These are phyloP conservation scores for Tirmania nivea DNA, from an alignment of 495 filamentous ascomycete genomes.

Conservation along the genomic window DNA sequence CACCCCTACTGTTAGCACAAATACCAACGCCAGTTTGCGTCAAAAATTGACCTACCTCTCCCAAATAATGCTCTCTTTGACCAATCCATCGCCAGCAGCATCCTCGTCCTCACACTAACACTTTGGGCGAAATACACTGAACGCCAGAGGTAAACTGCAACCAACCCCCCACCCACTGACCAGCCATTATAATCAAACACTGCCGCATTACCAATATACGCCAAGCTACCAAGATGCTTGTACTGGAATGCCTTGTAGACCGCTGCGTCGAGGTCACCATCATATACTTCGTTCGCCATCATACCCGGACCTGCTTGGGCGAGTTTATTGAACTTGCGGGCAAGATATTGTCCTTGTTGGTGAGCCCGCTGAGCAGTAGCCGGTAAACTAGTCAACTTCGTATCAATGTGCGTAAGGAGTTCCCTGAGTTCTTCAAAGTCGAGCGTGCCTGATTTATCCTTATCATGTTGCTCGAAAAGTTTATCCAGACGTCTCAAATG, in stretches of 20 bases:
- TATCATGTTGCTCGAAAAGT: conserved; percentile 80
- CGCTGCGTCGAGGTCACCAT: conserved; percentile 81
- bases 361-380: conserved; percentile 93
- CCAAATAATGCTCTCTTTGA: conserved; percentile 85
- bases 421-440: conserved; percentile 83
- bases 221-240: conserved; percentile 71
- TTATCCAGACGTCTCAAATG: conserved; percentile 76
- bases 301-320: conserved; percentile 60
- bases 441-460: conserved; percentile 74
- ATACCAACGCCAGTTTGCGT: too few species aligned
- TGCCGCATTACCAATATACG: conserved; percentile 90
- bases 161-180: conserved; percentile 59
- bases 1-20: too few species aligned
- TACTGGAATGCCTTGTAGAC: conserved; percentile 96
- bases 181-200: conserved; percentile 71
- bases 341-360: conserved; percentile 89
- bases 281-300: conserved; percentile 50
- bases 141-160: conserved; percentile 92
- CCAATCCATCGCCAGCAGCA: conserved; percentile 97
- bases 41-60: conserved; percentile 43
- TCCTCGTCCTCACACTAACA: conserved; percentile 74
- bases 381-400: conserved; percentile 64
- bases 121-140: conserved; percentile 97
- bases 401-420: conserved; percentile 74
- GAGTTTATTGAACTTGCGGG: conserved; percentile 81